Base-by-base conservation (phyloP, 305 asterid species). In the Petunia hybrid region DNA sequence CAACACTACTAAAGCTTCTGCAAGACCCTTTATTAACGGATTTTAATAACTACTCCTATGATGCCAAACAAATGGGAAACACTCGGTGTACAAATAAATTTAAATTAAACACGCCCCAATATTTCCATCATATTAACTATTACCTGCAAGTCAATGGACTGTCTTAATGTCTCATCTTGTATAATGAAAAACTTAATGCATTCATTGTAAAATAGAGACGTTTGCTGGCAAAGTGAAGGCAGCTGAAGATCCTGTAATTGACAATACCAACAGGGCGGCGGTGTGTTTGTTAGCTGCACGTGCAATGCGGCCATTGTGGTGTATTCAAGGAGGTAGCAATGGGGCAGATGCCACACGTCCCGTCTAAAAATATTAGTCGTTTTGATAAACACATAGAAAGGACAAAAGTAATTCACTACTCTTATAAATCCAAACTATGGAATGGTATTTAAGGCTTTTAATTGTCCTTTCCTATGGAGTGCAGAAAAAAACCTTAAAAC, bases 201-300 rank as follows among this genome's bases (percentile, higher is more conserved):
- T 3, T 2, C 16, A 51, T 13, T 36, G 36, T 38, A 1, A 75
- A 75, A 16, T n/a, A 55, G 51, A 75, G 2, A 75, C 7, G 14
- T 75, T 75, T 13, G 79, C 48, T 74, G 79, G 22, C 78, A 46
- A 71, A 12, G 0, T 9, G 3, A 51, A 0, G 60, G 41, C 41
- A 46, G 6, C 31, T 65, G 71, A 13, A 65, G 48, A 65, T 39
- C 48, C 71, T 39, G 51, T 48, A 40, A 13, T 66, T 39, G 3
- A 5, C 45, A 36, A 40, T 8, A 9, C 43, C 45, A 64, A 40
- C 71, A 64, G 5, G 41, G 41, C 22, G 31, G 68, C 39, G 40
- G 46, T 71, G 6, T 3, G 22, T 71, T 74, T 51, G 14, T 53
- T 48, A 36, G 45, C 12, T 73, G 78, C 79, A 74, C 79, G 63